phyloP scores from a whole-genome alignment of 176 grass and related monocot species.

The Zoysia japonica region DNA sequence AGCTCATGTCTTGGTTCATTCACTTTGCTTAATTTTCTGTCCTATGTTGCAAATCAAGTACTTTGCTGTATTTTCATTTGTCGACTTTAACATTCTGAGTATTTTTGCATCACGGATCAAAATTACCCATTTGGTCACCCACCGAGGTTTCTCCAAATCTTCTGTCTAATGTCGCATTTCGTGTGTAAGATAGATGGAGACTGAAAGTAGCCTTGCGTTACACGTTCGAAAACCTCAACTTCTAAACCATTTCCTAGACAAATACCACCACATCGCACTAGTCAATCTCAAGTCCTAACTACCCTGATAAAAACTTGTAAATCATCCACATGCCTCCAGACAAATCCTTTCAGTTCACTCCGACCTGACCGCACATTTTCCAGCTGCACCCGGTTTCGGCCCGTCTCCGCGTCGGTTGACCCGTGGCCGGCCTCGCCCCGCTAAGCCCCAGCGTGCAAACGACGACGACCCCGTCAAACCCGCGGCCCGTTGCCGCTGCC shows the following conservation, averaged over 20 bases:
- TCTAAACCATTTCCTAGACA: neutral
- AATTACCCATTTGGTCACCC: neutral
- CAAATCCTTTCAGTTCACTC: neutral
- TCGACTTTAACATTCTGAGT: neutral
- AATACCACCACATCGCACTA: neutral
- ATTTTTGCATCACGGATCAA: neutral
- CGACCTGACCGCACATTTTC: neutral
- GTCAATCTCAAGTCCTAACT: constrained; percentile 20
- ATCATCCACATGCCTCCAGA: neutral
- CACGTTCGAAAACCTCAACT: neutral
- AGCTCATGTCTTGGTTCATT: neutral
- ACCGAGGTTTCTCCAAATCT: neutral
- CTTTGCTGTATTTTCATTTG: neutral
- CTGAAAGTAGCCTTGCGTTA: neutral
- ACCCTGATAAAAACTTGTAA: neutral
- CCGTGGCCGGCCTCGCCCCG: neutral
- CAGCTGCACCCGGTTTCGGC: neutral
- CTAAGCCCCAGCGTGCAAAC: neutral
- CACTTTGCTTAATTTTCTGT: neutral
- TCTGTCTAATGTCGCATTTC: neutral
- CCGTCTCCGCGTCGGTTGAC: constrained; percentile 34
- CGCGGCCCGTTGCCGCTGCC: neutral
- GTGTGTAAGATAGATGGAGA: neutral
- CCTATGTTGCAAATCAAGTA: neutral
- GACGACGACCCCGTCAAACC: constrained; percentile 45